A percentile compares a stretch with the other conserved stretches of the same genome.
phyloP scores from a whole-genome alignment of 208 protist genomes.

The Crithidia thermophila region DNA sequence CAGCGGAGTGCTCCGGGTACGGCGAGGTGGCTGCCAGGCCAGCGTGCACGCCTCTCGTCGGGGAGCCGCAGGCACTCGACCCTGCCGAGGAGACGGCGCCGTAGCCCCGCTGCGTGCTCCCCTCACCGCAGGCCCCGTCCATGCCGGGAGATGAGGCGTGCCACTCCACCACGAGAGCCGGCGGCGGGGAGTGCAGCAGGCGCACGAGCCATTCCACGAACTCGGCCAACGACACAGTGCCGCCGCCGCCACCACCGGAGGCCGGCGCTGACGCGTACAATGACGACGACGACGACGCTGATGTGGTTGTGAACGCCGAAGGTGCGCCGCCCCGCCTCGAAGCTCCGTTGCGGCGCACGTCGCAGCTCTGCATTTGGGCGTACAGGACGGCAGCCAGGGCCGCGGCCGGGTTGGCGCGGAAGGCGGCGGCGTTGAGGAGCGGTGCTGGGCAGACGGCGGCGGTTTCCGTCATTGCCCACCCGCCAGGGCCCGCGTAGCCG shows the following conservation, averaged over 20 bases:
- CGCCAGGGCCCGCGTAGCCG: neutral
- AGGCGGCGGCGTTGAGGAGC: conserved; percentile 3
- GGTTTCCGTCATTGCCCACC: conserved; percentile 1
- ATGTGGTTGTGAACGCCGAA: neutral
- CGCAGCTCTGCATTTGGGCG: conserved; percentile 19
- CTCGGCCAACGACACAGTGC: conserved; percentile 30
- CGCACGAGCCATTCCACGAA: conserved; percentile 55
- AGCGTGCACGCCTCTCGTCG: too few relatives aligned
- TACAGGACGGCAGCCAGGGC: conserved; percentile 22
- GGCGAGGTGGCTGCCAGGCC: neutral
- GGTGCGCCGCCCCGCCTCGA: too few relatives aligned
- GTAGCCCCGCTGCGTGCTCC: neutral
- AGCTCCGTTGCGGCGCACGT: neutral
- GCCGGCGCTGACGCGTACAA: neutral
- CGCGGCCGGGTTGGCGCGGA: conserved; percentile 5
- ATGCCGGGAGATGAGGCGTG: conserved; percentile 18
- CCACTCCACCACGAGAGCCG: conserved; percentile 62
- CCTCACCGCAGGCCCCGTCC: neutral
- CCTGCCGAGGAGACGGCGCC: neutral
- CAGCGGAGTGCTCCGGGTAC: neutral
- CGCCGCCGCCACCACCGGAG: too few relatives aligned
- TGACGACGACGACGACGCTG: neutral
- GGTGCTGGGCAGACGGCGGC: conserved; percentile 24
- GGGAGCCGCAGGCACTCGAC: too few relatives aligned
- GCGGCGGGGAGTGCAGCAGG: conserved; percentile 45